These are phyloP conservation scores for Kwoniella heveanensis DNA, from an alignment of 768 basidiomycete genomes.

Conservation along the genomic window DNA sequence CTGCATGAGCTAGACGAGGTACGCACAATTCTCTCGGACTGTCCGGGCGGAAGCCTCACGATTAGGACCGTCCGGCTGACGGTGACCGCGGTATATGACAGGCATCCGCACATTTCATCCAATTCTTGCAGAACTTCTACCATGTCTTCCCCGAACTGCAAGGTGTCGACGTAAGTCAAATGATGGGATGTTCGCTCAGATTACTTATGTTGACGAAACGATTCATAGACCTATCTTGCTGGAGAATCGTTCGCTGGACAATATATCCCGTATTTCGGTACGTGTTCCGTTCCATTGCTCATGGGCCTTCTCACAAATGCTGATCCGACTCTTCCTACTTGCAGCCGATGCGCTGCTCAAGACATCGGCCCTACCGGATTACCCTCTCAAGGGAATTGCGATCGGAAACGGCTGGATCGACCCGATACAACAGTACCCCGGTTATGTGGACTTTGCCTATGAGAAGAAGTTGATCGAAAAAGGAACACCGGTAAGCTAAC, in stretches of 20 bases:
- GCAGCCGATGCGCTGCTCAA: constrained; percentile 75
- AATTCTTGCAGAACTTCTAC: constrained; percentile 88
- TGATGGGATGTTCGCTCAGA: neutral
- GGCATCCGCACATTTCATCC: constrained; percentile 75
- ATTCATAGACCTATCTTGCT: constrained; percentile 86
- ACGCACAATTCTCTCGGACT: too few relatives aligned
- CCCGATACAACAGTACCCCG: constrained; percentile 78
- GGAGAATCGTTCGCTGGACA: constrained; percentile 98
- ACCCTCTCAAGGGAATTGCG: constrained; percentile 74
- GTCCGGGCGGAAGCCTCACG: too few relatives aligned
- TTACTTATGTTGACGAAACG: neutral
- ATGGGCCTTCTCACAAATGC: constrained; percentile 2
- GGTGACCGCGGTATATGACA: constrained; percentile 51
- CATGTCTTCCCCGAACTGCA: constrained; percentile 84
- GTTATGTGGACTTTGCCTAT: constrained; percentile 82
- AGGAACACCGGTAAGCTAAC: constrained; percentile 65
- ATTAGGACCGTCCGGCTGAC: too few relatives aligned
- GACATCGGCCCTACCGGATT: constrained; percentile 61
- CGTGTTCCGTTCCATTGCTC: too few relatives aligned
- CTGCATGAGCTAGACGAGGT: constrained; percentile 77
- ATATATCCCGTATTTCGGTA: constrained; percentile 94
- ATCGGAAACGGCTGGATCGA: constrained; percentile 99
- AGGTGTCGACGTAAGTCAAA: constrained; percentile 71
- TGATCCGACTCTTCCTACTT: constrained; percentile 1
- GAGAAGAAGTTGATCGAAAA: constrained; percentile 75